Conservation (phyloP, 495 filamentous ascomycete genomes). For the Penicillium desertorum region DNA sequence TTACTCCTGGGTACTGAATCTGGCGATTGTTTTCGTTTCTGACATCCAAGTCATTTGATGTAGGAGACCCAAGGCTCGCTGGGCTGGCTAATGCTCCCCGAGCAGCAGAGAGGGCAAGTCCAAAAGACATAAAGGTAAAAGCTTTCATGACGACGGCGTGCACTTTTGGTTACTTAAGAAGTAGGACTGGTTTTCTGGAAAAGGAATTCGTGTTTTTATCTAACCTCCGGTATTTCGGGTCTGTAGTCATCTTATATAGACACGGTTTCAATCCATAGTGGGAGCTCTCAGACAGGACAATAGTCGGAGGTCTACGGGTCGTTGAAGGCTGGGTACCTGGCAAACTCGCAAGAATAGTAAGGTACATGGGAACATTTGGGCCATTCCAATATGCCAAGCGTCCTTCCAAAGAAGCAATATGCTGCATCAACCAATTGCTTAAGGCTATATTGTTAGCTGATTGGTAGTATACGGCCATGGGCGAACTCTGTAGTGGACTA, state of each 20-base stretch:
- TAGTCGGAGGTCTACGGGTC: neutral
- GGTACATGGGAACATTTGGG: neutral
- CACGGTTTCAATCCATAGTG: neutral
- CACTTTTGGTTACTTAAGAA: neutral
- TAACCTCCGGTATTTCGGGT: neutral
- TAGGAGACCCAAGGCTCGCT: neutral
- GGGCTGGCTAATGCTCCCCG: neutral
- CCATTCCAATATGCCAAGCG: neutral
- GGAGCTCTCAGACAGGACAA: neutral
- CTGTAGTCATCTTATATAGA: neutral
- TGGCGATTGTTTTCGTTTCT: neutral
- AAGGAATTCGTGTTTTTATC: neutral
- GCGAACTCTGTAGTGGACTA: neutral
- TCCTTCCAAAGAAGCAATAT: neutral
- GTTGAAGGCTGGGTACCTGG: neutral
- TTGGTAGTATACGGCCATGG: neutral
- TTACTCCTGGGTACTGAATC: neutral
- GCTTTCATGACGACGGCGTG: neutral
- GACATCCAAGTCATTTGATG: neutral
- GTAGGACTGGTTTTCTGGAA: neutral
- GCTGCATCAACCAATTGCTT: neutral
- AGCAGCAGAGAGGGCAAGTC: neutral
- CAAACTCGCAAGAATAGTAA: neutral
- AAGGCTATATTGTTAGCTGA: neutral
- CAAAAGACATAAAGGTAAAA: neutral